Percentiles rank a stretch among this genome's conserved stretches.
phyloP scores from a whole-genome alignment of 345 rosid genomes.

The Dipteronia sinensis region DNA sequence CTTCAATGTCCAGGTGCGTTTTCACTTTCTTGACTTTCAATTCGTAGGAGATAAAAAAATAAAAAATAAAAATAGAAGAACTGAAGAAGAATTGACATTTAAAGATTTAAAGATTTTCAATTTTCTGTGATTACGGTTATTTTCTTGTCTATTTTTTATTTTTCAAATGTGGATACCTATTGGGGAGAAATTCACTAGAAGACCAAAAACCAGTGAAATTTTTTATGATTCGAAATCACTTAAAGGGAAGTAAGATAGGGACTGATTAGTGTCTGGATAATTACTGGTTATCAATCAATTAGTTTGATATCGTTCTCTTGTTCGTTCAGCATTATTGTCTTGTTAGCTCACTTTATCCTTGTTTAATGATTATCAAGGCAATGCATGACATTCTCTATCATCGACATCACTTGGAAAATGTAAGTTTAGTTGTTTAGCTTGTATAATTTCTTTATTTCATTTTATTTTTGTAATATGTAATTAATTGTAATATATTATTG shows the following conservation, averaged over 20 bases:
- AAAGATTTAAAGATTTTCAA: not conserved
- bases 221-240: not conserved
- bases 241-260: not conserved
- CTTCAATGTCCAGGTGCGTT: constrained; percentile 81
- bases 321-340: not conserved
- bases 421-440: constrained; percentile 34
- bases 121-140: not conserved
- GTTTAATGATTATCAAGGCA: constrained; percentile 45
- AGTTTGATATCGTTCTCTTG: not conserved
- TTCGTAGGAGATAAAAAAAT: not conserved
- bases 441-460: not conserved
- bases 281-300: not conserved
- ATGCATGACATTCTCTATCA: constrained; percentile 94
- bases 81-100: not conserved
- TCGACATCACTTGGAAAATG: constrained; percentile 62
- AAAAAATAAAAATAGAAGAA: too few species aligned
- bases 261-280: not conserved
- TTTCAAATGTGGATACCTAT: too few species aligned
- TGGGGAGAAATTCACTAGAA: too few species aligned
- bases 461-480: not conserved
- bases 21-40: not conserved
- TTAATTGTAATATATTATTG: not conserved
- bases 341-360: not conserved
- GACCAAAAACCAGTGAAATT: too few species aligned
- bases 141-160: not conserved